Evolutionary conservation across 2,329 filamentous ascomycete species (phyloP).

Genomic region (Aspergillus neoniger): DNA sequence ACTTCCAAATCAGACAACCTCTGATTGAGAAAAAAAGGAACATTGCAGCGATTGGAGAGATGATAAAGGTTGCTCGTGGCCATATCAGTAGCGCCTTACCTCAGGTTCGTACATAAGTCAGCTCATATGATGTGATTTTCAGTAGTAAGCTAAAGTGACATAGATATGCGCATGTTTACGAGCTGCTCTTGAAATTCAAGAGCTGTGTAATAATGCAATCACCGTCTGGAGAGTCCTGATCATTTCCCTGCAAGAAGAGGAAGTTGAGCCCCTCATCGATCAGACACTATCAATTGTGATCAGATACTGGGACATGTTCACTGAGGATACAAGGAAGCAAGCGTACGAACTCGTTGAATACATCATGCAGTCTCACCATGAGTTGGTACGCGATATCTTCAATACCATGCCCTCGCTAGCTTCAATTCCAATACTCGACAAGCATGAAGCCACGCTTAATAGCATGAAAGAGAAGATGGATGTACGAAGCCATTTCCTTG

Average conservation of each 20-base stretch:
- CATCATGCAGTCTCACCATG: constrained; percentile 64
- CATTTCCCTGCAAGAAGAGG: constrained; percentile 70
- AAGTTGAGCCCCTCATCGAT: constrained; percentile 77
- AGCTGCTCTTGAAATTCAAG: constrained; percentile 73
- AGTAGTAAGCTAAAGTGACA: constrained; percentile 13
- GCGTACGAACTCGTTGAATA: constrained; percentile 65
- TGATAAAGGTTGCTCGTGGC: constrained; percentile 74
- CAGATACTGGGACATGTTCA: constrained; percentile 74
- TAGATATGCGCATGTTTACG: constrained; percentile 91
- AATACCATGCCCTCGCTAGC: constrained; percentile 76
- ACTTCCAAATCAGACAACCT: constrained; percentile 59
- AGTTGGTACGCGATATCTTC: constrained; percentile 66
- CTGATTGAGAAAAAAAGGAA: constrained; percentile 72
- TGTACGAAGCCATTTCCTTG: constrained; percentile 64
- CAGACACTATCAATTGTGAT: constrained; percentile 87
- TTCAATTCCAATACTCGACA: constrained; percentile 67
- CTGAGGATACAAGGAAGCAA: constrained; percentile 58
- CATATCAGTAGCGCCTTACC: constrained; percentile 79
- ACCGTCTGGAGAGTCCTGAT: constrained; percentile 82
- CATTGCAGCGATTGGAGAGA: constrained; percentile 81
- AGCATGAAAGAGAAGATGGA: constrained; percentile 67
- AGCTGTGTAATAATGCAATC: constrained; percentile 77
- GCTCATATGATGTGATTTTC: background rate
- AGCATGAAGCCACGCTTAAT: constrained; percentile 67
- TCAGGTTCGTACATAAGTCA: constrained; percentile 61